Evolutionary conservation across 1,284 basidiomycete genomes (phyloP), one percentile per base, ranked within the genome.

Genomic region (Microbotryum saponariae): DNA sequence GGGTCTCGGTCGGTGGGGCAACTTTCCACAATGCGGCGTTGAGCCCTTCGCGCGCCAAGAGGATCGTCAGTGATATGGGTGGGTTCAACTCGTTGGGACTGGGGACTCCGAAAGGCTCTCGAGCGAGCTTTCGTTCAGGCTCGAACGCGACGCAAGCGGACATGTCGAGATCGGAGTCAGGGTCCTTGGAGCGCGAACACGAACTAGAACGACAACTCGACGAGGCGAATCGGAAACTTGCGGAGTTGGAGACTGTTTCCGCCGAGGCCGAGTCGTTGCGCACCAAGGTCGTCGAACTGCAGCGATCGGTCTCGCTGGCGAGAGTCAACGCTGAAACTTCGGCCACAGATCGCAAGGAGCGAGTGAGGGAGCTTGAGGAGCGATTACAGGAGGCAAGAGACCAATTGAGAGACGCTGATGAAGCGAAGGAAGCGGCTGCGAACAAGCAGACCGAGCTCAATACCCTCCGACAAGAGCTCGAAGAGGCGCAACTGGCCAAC

Each of bases 201-300:
- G 57, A 62, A 12, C 68, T 70, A 18, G 33, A 53, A 8, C 56
- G 33, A 3, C 58, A 68, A 48, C 62, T 70, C 33, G 63, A 58
- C 3, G 50, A 48, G 7, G 60, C 64, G 1, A 45, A 23, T 5
- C 23, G 29, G 1, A 51, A 59, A 4, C 62, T 65, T 47, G 45
- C 56, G 8, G 29, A 54, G 14, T 37, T 51, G 21, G 33, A 51
- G 9, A 46, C 54, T 12, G 51, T 49, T 18, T 12, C 54, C 0
- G 29, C 51, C n/a, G 66, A 65, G 18, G 42, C 62, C 52, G 53
- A 18, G 9, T 42, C 54, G 2, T 60, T 68, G 16, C 51, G 59
- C 5, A 6, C 47, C 3, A 53, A 63, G 44, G 23, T 65, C 8
- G 9, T 33, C 10, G 33, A 62, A 20, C 56, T 65, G 6, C 53